These are phyloP conservation scores for Candida endomychidarum DNA, from an alignment of 805 yeast species.

Conservation along the genomic window DNA sequence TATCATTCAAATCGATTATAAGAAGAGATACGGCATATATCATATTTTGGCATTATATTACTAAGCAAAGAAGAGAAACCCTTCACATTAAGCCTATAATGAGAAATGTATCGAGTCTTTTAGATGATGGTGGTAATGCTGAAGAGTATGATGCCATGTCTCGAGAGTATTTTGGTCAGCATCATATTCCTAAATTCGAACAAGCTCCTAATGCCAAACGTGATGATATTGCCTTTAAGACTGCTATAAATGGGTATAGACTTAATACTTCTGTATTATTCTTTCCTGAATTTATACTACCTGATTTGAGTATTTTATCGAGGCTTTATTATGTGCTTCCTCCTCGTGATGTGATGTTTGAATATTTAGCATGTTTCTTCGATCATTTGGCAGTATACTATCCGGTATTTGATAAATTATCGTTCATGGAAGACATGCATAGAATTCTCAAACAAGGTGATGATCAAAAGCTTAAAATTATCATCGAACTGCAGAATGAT, in stretches of 20 bases:
- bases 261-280: constrained; percentile 2
- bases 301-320: constrained; percentile 6
- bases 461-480: constrained; percentile 6
- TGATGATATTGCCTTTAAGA: constrained; percentile 4
- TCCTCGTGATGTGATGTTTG: constrained; percentile 38
- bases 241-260: constrained; percentile 9
- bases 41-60: constrained; percentile 13
- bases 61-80: constrained; percentile 1
- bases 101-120: constrained; percentile 10
- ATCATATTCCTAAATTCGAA: constrained; percentile 12
- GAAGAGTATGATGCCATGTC: constrained; percentile 5
- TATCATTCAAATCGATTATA: constrained; percentile 9
- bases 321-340: constrained; percentile 13
- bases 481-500: constrained; percentile 21
- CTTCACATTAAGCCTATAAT: not conserved
- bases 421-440: constrained; percentile 39
- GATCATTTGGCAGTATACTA: constrained; percentile 56
- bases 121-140: constrained; percentile 9
- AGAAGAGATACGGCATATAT: constrained; percentile 12
- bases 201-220: constrained; percentile 1
- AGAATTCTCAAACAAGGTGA: constrained; percentile 27
- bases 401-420: constrained; percentile 59
- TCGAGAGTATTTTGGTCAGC: constrained; percentile 12
- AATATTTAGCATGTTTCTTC: constrained; percentile 56
- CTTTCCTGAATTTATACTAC: constrained; percentile 9